Evolutionary conservation across 352 stramenopile species (phyloP).

Genomic region (Albugo laibachii): DNA sequence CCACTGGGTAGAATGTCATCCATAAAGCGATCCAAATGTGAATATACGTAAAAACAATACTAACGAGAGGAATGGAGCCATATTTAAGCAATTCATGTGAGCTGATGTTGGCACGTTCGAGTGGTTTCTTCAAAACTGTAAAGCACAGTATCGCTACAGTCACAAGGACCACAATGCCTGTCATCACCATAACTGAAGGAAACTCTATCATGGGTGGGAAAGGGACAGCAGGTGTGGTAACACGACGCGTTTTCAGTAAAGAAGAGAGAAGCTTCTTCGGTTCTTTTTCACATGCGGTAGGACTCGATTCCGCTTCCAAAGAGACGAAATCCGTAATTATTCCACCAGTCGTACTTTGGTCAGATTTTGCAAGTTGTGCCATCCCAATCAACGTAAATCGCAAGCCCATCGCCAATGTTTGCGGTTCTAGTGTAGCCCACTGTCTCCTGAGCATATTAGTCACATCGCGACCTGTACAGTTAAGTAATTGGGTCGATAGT

Average conservation of each 20-base stretch:
- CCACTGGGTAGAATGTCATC: conserved; percentile 96
- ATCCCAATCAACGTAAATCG: conserved; percentile 75
- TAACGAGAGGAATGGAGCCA: conserved; percentile 70
- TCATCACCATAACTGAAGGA: conserved; percentile 30
- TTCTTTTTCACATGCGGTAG: not conserved
- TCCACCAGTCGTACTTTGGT: conserved; percentile 14
- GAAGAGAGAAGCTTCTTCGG: conserved; percentile 3
- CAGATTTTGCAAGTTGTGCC: conserved; percentile 49
- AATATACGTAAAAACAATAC: conserved; percentile 83
- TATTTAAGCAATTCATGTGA: conserved; percentile 55
- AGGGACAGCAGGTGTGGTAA: conserved; percentile 23
- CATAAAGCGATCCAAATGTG: conserved; percentile 93
- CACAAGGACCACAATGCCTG: conserved; percentile 29
- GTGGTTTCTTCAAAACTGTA: conserved; percentile 38
- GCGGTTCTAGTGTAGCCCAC: conserved; percentile 34
- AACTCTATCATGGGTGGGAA: conserved; percentile 72
- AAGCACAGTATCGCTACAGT: conserved; percentile 39
- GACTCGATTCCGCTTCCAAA: conserved; percentile 9
- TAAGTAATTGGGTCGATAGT: conserved; percentile 26
- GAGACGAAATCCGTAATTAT: conserved; percentile 69
- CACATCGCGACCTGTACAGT: conserved; percentile 39
- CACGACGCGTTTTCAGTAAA: not conserved
- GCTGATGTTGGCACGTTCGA: conserved; percentile 31
- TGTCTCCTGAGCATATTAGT: conserved; percentile 37
- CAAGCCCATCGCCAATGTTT: conserved; percentile 48